Percentiles rank a stretch among this genome's conserved stretches.
phyloP scores from a whole-genome alignment of 306 rosid genomes.

The Datisca glomerata region DNA sequence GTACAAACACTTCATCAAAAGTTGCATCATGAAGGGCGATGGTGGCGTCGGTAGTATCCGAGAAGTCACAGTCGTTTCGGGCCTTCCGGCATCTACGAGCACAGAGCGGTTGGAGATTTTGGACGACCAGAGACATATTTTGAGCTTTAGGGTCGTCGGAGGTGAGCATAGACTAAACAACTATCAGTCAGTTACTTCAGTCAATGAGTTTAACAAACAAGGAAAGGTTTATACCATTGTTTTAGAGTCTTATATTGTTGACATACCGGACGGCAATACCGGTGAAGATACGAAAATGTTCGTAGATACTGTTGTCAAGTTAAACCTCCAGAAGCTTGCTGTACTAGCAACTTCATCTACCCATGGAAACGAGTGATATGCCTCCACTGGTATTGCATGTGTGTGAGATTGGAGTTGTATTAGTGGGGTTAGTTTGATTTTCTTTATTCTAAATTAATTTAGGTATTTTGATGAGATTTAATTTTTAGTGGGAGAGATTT shows the following conservation, averaged over 20 bases:
- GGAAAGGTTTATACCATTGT: constrained; percentile 51
- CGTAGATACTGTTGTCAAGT: constrained; percentile 68
- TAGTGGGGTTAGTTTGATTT: no score
- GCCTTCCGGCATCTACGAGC: constrained; percentile 83
- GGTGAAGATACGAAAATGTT: constrained; percentile 87
- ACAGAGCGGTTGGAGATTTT: constrained; percentile 80
- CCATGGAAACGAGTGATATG: constrained; percentile 22
- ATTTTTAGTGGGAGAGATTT: no score
- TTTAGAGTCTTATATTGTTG: constrained; percentile 71
- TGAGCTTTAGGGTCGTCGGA: constrained; percentile 74
- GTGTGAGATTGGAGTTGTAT: no score
- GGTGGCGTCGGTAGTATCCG: constrained; percentile 73
- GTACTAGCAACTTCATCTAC: constrained; percentile 32
- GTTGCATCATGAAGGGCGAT: constrained; percentile 64
- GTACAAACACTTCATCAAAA: constrained; percentile 84
- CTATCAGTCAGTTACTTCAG: constrained; percentile 70
- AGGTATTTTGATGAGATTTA: no score
- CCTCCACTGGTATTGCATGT: no score
- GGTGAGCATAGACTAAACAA: constrained; percentile 78
- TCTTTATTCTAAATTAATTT: no score
- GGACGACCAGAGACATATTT: constrained; percentile 64
- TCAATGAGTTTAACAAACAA: constrained; percentile 42
- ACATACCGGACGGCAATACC: constrained; percentile 81
- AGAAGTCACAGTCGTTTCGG: constrained; percentile 76
- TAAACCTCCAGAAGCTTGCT: constrained; percentile 83